Conservation (phyloP, 2,329 filamentous ascomycete species). For the Teratosphaeria epicoccoides region DNA sequence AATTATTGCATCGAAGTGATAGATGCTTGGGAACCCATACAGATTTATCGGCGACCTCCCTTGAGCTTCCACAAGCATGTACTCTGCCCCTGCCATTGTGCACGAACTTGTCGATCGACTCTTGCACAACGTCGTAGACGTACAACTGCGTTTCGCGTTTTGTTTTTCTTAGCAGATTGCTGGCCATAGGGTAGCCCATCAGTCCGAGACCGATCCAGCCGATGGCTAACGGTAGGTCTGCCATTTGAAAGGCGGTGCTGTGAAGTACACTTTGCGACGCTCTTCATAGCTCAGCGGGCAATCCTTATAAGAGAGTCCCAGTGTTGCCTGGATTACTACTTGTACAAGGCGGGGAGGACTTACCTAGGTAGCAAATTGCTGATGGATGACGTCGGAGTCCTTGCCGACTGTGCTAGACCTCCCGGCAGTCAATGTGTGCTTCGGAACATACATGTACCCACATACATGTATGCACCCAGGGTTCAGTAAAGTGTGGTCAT, state of each 20-base stretch:
- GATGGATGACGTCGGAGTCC: too few species aligned
- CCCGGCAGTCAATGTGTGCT: too few species aligned
- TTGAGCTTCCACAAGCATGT: slow-evolving; percentile 32
- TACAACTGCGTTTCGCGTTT: slow-evolving; percentile 33
- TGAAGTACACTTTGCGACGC: too few species aligned
- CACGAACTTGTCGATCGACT: slow-evolving; percentile 34
- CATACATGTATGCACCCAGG: too few species aligned
- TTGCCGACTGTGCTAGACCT: too few species aligned
- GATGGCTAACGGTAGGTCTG: slow-evolving; percentile 20
- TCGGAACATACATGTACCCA: too few species aligned
- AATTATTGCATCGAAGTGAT: background rate
- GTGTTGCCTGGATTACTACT: background rate
- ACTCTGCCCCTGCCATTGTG: slow-evolving; percentile 31
- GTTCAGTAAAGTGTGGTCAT: too few species aligned
- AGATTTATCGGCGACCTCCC: slow-evolving; percentile 40
- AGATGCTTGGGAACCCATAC: slow-evolving; percentile 27
- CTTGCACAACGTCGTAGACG: slow-evolving; percentile 39
- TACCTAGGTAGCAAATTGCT: too few species aligned
- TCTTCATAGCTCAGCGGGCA: too few species aligned
- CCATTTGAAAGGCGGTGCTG: slow-evolving; percentile 8
- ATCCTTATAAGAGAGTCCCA: background rate
- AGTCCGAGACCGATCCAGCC: slow-evolving; percentile 47
- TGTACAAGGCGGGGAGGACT: too few species aligned
- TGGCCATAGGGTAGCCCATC: slow-evolving; percentile 46
- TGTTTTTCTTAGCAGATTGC: slow-evolving; percentile 40